Evolutionary conservation across 805 yeast species (phyloP), one percentile per base, ranked within the genome.

Genomic region (Spathaspora gorwiae): DNA sequence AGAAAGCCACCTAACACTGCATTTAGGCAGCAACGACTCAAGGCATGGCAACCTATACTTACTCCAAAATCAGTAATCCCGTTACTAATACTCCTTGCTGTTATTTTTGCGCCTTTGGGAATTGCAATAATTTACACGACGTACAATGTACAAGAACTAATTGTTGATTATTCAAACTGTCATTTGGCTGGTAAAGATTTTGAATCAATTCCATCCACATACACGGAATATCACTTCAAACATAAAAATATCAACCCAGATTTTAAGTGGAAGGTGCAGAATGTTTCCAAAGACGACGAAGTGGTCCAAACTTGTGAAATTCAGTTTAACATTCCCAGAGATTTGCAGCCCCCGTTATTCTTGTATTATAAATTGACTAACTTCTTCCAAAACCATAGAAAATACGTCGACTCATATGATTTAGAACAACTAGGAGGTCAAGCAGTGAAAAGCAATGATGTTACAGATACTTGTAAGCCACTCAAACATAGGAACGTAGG

Each of bases 51-150:
- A 54, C 99, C 98, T 1, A 88, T 94, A 44, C 76, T 94, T 45
- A 87, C 97, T 1, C 97, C 98, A 12, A 83, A 83, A 53, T 83
- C 95, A 13, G 97, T 92, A 39, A 76, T 94, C 38, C 98, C 98
- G 2, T 71, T 92, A 42, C 73, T 94, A 45, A 74, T 90, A 40
- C 52, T 85, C 24, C 68, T 87, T 37, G 88, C 95, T 1, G 70
- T 88, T 19, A 74, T 94, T 5, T 90, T 90, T 66, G 87, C 94
- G 1, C 97, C 97, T 1, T 76, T 94, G 41, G 99, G 99, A 4
- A 84, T 90, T 29, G 95, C 88, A 12, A 76, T 94, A 46, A 64
- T 90, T 27, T 78, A 78, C 52, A 84, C 95, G n/a, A 78, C 89
- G n/a, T 76, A 80, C 61, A 78, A 80, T 50, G 92, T 92, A 12